Evolutionary conservation across 257 asterid genomes (phyloP).

Genomic region (Plantago major): DNA sequence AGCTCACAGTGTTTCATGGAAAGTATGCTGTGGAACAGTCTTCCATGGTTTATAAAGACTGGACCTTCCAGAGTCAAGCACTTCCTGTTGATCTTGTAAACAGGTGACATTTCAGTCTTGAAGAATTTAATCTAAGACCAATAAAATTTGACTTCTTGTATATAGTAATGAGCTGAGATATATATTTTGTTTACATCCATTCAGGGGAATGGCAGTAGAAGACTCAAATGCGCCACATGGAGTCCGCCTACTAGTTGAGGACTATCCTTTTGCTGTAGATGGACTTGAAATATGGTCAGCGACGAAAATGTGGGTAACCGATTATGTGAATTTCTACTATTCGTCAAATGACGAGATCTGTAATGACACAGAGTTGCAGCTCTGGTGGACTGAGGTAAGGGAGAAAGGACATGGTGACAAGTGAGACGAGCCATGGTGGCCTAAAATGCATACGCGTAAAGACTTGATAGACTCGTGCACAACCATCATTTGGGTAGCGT

Average conservation of each 20-base stretch:
- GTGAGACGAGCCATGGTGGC: constrained; percentile 47
- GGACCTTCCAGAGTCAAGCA: constrained; percentile 61
- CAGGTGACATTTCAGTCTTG: constrained; percentile 27
- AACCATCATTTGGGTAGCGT: constrained; percentile 39
- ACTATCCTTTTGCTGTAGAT: constrained; percentile 53
- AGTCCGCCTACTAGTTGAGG: constrained; percentile 35
- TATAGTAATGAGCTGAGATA: no score
- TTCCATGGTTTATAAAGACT: constrained; percentile 41
- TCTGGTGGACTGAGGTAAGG: constrained; percentile 50
- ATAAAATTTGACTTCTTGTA: not conserved
- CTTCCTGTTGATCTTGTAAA: constrained; percentile 63
- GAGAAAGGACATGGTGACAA: constrained; percentile 46
- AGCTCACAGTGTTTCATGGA: constrained; percentile 46
- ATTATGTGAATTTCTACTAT: constrained; percentile 40
- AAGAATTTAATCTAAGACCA: no score
- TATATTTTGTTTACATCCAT: not conserved
- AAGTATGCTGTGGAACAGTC: constrained; percentile 57
- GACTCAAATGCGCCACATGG: constrained; percentile 37
- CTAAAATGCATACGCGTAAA: constrained; percentile 32
- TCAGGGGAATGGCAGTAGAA: constrained; percentile 47
- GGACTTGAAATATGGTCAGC: constrained; percentile 52
- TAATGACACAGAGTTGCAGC: constrained; percentile 31
- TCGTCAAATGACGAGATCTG: constrained; percentile 23
- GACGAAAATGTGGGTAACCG: constrained; percentile 38
- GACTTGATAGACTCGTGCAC: constrained; percentile 33